Conservation (phyloP, 345 rosid species). For the Linum lewisii region DNA sequence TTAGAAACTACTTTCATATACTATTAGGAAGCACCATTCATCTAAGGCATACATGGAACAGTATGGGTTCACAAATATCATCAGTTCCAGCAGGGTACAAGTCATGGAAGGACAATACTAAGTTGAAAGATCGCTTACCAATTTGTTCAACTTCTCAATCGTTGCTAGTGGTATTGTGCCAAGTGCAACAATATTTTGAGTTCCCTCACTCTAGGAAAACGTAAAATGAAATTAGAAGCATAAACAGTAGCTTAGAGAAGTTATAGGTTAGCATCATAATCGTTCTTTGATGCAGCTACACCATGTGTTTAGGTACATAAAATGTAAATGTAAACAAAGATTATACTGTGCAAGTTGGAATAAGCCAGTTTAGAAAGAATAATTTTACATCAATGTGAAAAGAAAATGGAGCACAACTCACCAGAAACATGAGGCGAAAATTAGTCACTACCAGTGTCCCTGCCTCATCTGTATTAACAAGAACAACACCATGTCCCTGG, state of each 20-base stretch:
- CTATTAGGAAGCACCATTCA: neutral
- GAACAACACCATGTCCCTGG: constrained; percentile 79
- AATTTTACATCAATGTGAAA: neutral
- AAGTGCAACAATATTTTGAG: constrained; percentile 55
- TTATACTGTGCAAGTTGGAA: neutral
- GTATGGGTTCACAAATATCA: no score
- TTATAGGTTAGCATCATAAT: neutral
- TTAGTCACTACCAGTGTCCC: constrained; percentile 83
- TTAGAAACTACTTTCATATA: neutral
- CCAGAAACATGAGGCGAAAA: constrained; percentile 88
- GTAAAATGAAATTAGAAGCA: constrained; percentile 7
- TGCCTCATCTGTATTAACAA: constrained; percentile 71
- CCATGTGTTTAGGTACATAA: no score
- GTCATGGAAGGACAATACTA: neutral
- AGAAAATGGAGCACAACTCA: constrained; percentile 25
- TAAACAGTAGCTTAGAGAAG: neutral
- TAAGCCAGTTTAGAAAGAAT: neutral
- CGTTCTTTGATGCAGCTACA: neutral
- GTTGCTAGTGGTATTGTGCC: constrained; percentile 80
- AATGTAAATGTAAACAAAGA: no score
- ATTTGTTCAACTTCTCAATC: constrained; percentile 87
- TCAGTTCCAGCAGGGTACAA: neutral
- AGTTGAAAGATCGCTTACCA: constrained; percentile 33
- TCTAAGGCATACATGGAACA: no score
- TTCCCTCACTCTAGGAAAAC: constrained; percentile 62